Percentiles rank a stretch among this genome's conserved stretches.
Conservation (phyloP, 176 grass and related monocot species). For the Cocos nucifera region DNA sequence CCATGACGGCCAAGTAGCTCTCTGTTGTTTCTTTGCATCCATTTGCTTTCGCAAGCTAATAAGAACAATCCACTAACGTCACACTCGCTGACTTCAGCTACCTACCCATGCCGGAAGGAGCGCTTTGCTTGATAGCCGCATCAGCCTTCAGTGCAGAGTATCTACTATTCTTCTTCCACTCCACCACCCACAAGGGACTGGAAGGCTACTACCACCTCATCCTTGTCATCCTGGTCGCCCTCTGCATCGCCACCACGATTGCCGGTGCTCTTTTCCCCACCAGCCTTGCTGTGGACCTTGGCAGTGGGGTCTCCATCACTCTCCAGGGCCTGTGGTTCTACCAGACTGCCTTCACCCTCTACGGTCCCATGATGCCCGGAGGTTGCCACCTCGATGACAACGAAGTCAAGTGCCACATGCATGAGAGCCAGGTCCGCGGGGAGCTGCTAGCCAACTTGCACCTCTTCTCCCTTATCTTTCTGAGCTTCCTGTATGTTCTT, state of each 20-base stretch:
- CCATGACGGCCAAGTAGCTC: no score
- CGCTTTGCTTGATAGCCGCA: conserved; percentile 39
- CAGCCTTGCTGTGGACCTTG: conserved; percentile 50
- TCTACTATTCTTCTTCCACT: conserved; percentile 89
- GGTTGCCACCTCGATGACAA: conserved; percentile 46
- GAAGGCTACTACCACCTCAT: conserved; percentile 96
- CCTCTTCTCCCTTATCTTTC: conserved; percentile 43
- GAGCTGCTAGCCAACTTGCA: conserved; percentile 67
- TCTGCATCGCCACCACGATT: conserved; percentile 48
- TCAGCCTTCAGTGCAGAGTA: conserved; percentile 69
- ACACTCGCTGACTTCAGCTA: conserved; percentile 23
- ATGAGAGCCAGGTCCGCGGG: conserved; percentile 40
- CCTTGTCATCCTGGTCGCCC: conserved; percentile 53
- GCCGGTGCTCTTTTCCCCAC: conserved; percentile 54
- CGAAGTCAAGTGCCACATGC: conserved; percentile 30
- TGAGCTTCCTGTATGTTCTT: conserved; percentile 38
- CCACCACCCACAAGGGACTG: conserved; percentile 57
- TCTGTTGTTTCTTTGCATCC: no score
- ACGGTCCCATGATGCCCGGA: conserved; percentile 60
- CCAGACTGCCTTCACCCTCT: conserved; percentile 86
- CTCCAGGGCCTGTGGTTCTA: conserved; percentile 97
- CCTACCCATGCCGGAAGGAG: conserved; percentile 48
- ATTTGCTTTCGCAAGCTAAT: neutral
- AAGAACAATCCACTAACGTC: no score
- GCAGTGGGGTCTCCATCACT: conserved; percentile 39